Conservation (phyloP, 1,284 basidiomycete species). For the Ganoderma leucocontextum region DNA sequence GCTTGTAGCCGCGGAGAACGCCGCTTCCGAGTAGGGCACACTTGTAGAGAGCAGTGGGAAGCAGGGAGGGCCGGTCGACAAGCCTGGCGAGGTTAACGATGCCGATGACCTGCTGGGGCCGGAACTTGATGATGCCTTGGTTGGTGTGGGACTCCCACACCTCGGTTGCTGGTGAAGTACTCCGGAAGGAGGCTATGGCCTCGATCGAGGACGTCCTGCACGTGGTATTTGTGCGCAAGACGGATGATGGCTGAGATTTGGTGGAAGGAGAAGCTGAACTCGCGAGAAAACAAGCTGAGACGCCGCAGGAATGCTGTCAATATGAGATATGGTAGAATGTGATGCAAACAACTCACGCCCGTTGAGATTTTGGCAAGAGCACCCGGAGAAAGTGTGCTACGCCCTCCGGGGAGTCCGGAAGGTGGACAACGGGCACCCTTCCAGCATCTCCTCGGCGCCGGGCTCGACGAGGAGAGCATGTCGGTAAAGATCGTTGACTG, state of each 20-base stretch:
- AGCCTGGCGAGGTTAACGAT: not conserved
- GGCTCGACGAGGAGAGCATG: slow-evolving; percentile 21
- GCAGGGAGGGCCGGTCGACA: not conserved
- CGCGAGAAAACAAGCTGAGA: too few species aligned
- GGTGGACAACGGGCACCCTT: slow-evolving; percentile 27
- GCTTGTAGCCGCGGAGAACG: not conserved
- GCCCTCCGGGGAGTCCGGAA: slow-evolving; percentile 24
- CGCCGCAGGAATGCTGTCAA: too few species aligned
- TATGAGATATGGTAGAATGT: too few species aligned
- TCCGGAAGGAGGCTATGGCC: not conserved
- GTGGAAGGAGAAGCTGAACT: too few species aligned
- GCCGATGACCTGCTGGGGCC: not conserved
- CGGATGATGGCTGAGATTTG: not conserved
- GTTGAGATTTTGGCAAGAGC: not conserved
- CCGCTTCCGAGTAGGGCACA: not conserved
- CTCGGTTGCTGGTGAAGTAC: slow-evolving; percentile 5
- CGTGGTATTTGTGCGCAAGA: slow-evolving; percentile 9
- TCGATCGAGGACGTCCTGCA: not conserved
- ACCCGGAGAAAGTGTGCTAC: slow-evolving; percentile 16
- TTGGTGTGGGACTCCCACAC: not conserved
- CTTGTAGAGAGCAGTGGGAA: not conserved
- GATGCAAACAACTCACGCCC: too few species aligned
- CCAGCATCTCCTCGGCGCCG: slow-evolving; percentile 15
- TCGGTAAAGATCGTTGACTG: slow-evolving; percentile 13
- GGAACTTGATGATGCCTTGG: not conserved